Conservation (phyloP, 169 alveolate species). For the Cryptosporidium bovis region DNA sequence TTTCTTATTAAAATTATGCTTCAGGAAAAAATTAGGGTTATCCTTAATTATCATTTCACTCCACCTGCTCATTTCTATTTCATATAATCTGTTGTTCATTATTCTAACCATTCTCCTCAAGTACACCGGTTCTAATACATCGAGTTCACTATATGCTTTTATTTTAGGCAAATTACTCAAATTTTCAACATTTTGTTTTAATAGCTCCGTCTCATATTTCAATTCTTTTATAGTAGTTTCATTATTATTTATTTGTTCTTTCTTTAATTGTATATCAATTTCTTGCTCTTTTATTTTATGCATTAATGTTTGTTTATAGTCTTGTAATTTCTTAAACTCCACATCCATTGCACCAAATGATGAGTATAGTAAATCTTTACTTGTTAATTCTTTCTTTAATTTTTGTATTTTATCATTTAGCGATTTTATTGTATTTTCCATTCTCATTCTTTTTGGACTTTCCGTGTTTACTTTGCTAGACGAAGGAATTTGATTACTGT, state of each 20-base stretch:
- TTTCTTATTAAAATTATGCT: constrained; percentile 5
- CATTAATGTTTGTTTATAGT: constrained; percentile 43
- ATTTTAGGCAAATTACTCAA: constrained; percentile 62
- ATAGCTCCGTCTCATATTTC: constrained; percentile 9
- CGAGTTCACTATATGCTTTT: constrained; percentile 62
- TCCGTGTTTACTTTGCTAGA: neutral
- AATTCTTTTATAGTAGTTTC: constrained; percentile 24
- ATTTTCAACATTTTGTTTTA: constrained; percentile 35
- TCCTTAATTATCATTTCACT: constrained; percentile 14
- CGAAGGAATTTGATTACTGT: neutral
- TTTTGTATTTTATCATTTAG: constrained; percentile 34
- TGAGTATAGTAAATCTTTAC: constrained; percentile 17
- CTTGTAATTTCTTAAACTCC: constrained; percentile 59
- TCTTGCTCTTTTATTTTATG: constrained; percentile 47
- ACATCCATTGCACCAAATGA: constrained; percentile 23
- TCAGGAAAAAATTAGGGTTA: constrained; percentile 18
- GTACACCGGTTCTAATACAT: constrained; percentile 64
- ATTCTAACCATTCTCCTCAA: constrained; percentile 40
- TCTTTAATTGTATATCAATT: constrained; percentile 12
- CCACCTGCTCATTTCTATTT: constrained; percentile 64
- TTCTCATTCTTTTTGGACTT: constrained; percentile 42
- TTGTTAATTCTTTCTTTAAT: constrained; percentile 34
- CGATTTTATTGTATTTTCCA: constrained; percentile 4
- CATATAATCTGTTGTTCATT: constrained; percentile 41
- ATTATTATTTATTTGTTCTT: constrained; percentile 11